Base-by-base conservation (phyloP, 768 basidiomycete genomes). In the Naganishia kalamii region DNA sequence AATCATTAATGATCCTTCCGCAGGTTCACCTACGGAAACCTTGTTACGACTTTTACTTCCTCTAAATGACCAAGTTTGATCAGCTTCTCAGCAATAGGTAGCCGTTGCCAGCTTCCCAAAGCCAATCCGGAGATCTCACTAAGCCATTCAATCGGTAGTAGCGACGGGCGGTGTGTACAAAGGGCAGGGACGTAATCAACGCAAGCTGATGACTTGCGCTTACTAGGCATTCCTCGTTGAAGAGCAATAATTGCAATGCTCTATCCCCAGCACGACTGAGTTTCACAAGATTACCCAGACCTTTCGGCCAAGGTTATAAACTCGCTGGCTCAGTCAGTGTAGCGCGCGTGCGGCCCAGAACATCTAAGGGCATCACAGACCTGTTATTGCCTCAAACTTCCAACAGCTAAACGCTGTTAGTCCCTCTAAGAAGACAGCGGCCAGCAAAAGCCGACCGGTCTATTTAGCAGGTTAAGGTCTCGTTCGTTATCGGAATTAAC, bases 401-500 rank as follows among this genome's bases (percentile, higher is more conserved):
- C 84, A 82, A 85, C 83, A 82, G 83, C 85, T 87, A 87, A 82
- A 86, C 82, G 83, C 84, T 82, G 82, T 86, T 83, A 87, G 86
- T 86, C 86, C 86, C 85, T 87, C 85, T 87, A 87, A 88, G 86
- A 88, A 87, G 86, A 83, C 84, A 72, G 80, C 82, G 83, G 83
- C 85, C 85, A 85, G 83, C 86, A 70, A 82, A 84, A 84, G 85
- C 82, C 84, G 79, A 83, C 84, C 85, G 82, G 86, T 83, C 87
- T 88, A 89, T 88, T 88, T 87, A 88, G 88, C 87, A 88, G 86
- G 86, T 86, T 85, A 87, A 87, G 86, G 88, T 89, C 87, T 89
- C 87, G 84, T 88, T 89, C 85, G 85, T 88, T 88, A 88, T 89
- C 87, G 85, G 86, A 88, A 88, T 89, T 88, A 89, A 88, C 87